These are phyloP conservation scores for Dendrocalamus latiflorus DNA, from an alignment of 202 grass and related monocot genomes.

Conservation along the genomic window DNA sequence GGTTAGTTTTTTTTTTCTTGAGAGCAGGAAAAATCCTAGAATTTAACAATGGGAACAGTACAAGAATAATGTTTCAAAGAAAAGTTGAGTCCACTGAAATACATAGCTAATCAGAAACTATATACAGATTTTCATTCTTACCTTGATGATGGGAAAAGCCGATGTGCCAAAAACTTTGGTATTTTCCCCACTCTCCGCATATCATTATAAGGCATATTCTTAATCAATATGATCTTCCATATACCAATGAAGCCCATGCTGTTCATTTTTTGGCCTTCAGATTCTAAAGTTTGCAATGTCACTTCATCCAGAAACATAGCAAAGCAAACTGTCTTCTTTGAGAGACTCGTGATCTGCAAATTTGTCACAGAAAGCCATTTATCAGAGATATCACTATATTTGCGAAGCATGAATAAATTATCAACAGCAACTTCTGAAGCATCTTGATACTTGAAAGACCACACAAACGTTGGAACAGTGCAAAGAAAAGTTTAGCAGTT, in stretches of 20 bases:
- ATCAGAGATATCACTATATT: background rate
- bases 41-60: background rate
- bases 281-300: conserved; percentile 77
- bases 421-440: background rate
- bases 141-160: conserved; percentile 91
- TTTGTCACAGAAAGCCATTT: conserved; percentile 21
- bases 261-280: conserved; percentile 85
- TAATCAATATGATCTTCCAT: conserved; percentile 90
- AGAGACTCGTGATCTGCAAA: conserved; percentile 77
- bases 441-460: conserved; percentile 4
- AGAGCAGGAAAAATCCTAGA: background rate
- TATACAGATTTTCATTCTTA: conserved; percentile 32
- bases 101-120: background rate
- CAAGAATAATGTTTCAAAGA: background rate
- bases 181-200: conserved; percentile 97
- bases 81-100: background rate
- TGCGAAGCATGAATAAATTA: background rate
- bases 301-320: conserved; percentile 97
- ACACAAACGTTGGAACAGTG: background rate
- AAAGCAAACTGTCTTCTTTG: conserved; percentile 99
- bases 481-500: background rate
- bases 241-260: conserved; percentile 79
- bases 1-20: background rate
- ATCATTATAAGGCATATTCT: conserved; percentile 87
- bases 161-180: conserved; percentile 91